Percentiles rank a stretch among this genome's conserved stretches.
These are phyloP conservation scores for Pinus tabuliformis DNA, from an alignment of 75 land plant species.

Conservation along the genomic window DNA sequence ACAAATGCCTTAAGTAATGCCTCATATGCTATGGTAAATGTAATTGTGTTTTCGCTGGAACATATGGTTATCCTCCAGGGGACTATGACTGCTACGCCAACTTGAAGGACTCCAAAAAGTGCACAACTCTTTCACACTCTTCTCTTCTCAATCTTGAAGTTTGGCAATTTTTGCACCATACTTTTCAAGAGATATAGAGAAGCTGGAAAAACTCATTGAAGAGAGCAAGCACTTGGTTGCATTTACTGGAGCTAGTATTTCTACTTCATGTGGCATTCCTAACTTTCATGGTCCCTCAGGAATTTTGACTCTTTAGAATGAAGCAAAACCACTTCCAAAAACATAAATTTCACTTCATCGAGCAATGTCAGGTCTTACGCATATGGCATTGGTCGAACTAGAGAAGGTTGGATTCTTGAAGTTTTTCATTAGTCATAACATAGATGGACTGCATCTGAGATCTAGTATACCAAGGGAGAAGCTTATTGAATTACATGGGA, in stretches of 20 bases:
- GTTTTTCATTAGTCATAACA: conserved; percentile 91
- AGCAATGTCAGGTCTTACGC: conserved; percentile 90
- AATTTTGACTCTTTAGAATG: conserved; percentile 95
- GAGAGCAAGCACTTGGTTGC: conserved; percentile 90
- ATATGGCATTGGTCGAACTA: conserved; percentile 92
- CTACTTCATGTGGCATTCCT: conserved; percentile 98
- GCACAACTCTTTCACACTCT: too few relatives aligned
- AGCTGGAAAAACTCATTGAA: conserved; percentile 46
- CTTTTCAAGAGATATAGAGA: too few relatives aligned
- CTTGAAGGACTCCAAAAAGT: too few relatives aligned
- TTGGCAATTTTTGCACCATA: too few relatives aligned
- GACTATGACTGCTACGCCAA: too few relatives aligned
- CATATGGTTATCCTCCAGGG: too few relatives aligned
- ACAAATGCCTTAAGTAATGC: too few relatives aligned
- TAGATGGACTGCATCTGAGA: conserved; percentile 93
- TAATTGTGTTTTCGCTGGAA: too few relatives aligned
- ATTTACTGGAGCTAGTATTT: conserved; percentile 98
- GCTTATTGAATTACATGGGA: conserved; percentile 92
- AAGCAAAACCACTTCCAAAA: conserved; percentile 84
- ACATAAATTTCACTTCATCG: conserved; percentile 89
- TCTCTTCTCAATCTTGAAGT: too few relatives aligned
- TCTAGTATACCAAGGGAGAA: conserved; percentile 89
- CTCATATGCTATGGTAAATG: too few relatives aligned
- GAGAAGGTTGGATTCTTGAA: conserved; percentile 82
- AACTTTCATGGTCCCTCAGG: conserved; percentile 99